Evolutionary conservation across 208 protist species (phyloP), one percentile per base, ranked within the genome.

Genomic region (Acanthamoeba healyi): DNA sequence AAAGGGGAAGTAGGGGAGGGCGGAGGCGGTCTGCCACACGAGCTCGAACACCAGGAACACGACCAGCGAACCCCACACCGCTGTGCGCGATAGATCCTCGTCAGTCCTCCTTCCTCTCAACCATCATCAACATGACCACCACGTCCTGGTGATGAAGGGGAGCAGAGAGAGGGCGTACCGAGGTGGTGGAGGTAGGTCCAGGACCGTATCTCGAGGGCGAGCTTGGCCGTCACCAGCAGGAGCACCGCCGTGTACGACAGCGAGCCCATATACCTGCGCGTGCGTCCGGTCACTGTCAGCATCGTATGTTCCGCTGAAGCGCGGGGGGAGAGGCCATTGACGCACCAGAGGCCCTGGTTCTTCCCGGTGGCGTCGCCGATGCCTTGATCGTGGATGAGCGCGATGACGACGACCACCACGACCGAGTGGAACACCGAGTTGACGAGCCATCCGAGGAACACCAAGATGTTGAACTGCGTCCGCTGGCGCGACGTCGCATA

Each of bases 401-500:
- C 40, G 15, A 40, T 29, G 70, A 81, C 34, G 58, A 32, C 58
- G 26, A 65, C 58, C 26, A 61, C 32, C 19, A 87, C 42, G 12
- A 87, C 24, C 26, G 79, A 87, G 49, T 87, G 79, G 36, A 44
- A 87, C 10, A 87, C 32, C 40, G 79, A 87, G 49, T 87, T 87
- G 79, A 87, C 36, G 44, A 87, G 79, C 79, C 79, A 87, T 22
- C 79, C 79, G 7, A 87, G 42, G 49, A 87, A 87, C n/a, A 87
- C 79, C 49, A 2, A 63, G 4, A 87, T 24, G n/a, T 87, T 87
- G 49, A 87, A 87, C 79, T 87, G 79, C 97, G 96, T n/a, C 98
- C 99, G 95, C 99, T 99, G 40, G 99, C 97, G 0, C 98, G 97
- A 77, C 4, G 67, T 88, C 99, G 98, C 51, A 99, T 96, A 14